These are phyloP conservation scores for Tricholoma bakamatsutake DNA, from an alignment of 768 basidiomycete species.

Conservation along the genomic window DNA sequence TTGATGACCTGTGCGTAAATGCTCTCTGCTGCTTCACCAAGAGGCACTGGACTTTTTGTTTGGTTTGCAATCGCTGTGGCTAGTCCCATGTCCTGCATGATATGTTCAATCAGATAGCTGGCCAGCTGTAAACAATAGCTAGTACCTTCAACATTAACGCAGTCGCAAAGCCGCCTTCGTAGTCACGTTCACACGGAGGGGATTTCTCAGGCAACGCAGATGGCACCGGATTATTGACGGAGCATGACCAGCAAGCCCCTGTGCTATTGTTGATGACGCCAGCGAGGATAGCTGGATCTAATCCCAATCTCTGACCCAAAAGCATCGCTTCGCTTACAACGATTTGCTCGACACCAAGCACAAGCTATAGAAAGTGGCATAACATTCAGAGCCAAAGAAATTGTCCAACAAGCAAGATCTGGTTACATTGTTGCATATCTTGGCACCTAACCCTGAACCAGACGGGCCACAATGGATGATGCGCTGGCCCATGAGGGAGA, in stretches of 20 bases:
- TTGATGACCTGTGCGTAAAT: slow-evolving; percentile 56
- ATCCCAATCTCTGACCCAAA: slow-evolving; percentile 74
- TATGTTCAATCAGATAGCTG: slow-evolving; percentile 3
- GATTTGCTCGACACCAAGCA: slow-evolving; percentile 76
- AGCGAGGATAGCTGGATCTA: slow-evolving; percentile 71
- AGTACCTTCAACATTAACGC: slow-evolving; percentile 76
- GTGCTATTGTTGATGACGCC: slow-evolving; percentile 83
- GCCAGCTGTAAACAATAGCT: slow-evolving; percentile 1
- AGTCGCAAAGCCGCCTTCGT: slow-evolving; percentile 83
- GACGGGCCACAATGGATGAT: slow-evolving; percentile 81
- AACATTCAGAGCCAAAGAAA: background rate
- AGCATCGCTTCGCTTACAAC: slow-evolving; percentile 90
- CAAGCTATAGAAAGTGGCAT: slow-evolving; percentile 33
- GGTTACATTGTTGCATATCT: slow-evolving; percentile 84
- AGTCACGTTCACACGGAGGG: slow-evolving; percentile 79
- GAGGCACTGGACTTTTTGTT: slow-evolving; percentile 47
- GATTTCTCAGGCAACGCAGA: slow-evolving; percentile 62
- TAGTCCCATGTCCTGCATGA: slow-evolving; percentile 73
- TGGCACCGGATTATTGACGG: slow-evolving; percentile 85
- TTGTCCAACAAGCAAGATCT: slow-evolving; percentile 9
- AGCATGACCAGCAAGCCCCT: slow-evolving; percentile 78
- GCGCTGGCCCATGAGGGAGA: slow-evolving; percentile 73
- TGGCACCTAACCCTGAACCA: slow-evolving; percentile 79
- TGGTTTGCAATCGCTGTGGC: slow-evolving; percentile 58
- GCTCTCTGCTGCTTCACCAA: slow-evolving; percentile 57